These are phyloP conservation scores for Mariannaea elegans DNA, from an alignment of 2,329 filamentous ascomycete species.

Conservation along the genomic window DNA sequence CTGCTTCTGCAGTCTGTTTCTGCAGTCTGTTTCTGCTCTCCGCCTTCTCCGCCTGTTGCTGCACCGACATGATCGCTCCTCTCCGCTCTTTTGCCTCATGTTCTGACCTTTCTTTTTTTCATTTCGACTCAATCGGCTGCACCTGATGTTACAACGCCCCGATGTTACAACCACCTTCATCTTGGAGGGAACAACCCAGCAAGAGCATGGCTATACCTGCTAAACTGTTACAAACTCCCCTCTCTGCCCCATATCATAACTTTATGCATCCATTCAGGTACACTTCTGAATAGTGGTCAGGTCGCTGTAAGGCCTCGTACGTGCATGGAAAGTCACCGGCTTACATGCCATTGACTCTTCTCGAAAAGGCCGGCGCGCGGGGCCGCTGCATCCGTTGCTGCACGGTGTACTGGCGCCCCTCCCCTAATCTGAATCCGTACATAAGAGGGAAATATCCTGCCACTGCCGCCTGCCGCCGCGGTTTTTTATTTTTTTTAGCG, in stretches of 20 bases:
- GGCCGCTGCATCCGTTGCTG: slow-evolving; percentile 12
- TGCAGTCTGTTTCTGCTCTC: not conserved
- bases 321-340: slow-evolving; percentile 14
- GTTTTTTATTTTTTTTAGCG: not conserved
- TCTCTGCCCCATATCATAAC: not conserved
- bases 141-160: slow-evolving; percentile 1
- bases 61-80: not conserved
- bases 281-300: not conserved
- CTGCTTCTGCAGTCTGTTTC: not conserved
- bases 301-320: slow-evolving; percentile 10
- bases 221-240: slow-evolving; percentile 18
- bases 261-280: not conserved
- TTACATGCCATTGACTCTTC: slow-evolving; percentile 16
- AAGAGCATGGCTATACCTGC: slow-evolving; percentile 13
- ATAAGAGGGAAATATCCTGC: slow-evolving; percentile 2
- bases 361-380: slow-evolving; percentile 10
- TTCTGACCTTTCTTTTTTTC: not conserved
- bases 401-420: not conserved
- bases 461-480: slow-evolving; percentile 2
- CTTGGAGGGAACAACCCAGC: slow-evolving; percentile 18
- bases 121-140: slow-evolving; percentile 4
- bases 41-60: not conserved
- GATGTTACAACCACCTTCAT: not conserved
- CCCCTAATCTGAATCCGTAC: not conserved
- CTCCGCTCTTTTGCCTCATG: slow-evolving; percentile 6